Evolutionary conservation across 176 grass and related monocot species (phyloP), one percentile per base, ranked within the genome.

Genomic region (Eragrostis nindensis): DNA sequence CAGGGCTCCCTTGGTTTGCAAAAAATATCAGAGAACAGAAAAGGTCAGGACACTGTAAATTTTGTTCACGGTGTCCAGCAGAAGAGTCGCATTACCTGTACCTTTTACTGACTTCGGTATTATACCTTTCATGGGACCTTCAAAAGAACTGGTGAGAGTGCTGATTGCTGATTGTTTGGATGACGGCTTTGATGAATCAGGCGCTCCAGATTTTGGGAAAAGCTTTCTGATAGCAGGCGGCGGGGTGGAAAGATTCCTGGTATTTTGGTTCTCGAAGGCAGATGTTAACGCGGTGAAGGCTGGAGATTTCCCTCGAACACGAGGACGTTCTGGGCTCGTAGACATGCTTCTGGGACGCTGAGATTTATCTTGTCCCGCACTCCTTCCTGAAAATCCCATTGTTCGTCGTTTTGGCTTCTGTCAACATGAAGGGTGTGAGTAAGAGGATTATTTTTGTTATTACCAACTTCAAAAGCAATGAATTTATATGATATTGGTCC

Each of bases 261-360:
- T 91, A 67, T 25, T 92, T 66, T 86, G 79, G 42, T 88, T 93
- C 86, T 99, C 96, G 77, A 99, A 99, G 62, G 88, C 87, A 27
- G 96, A 91, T 71, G 96, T 91, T 68, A 99, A 78, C 46, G 87
- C 89, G 53, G 82, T 84, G 78, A 99, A 99, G 66, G 90, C 92
- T 46, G 96, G 96, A 81, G 88, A 99, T 75, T 85, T 92, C 53
- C 96, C 96, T 80, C 96, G 80, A 62, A 95, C 76, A 55, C 86
- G 89, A 30, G 86, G 88, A 41, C 92, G 85, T 32, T 99, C 96
- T 2, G 96, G 96, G 57, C 92, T 99, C 45, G 92, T 93, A 66
- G 96, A 99, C 96, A 99, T 99, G 89, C 96, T 99, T 91, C 96
- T 89, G 27, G 90, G 82, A 52, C 86, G 89, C 66, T 99, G 90